phyloP scores from a whole-genome alignment of 192 early-diverging fungal species.

The Lunasporangiospora selenospora region DNA sequence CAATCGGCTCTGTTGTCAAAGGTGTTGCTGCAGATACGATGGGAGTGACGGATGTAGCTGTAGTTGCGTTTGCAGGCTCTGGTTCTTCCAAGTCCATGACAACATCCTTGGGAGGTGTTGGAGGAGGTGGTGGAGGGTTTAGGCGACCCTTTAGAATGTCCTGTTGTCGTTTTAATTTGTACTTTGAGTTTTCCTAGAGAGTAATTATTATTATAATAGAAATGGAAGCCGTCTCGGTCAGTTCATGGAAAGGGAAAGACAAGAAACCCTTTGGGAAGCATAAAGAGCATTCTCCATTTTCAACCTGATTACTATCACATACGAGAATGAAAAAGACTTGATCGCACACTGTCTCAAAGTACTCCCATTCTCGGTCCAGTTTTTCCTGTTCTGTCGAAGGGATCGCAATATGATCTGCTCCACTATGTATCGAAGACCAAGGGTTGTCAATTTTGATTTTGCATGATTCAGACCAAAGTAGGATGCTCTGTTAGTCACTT shows the following conservation, averaged over 20 bases:
- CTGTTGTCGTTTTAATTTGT: constrained; percentile 34
- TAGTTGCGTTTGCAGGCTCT: too few relatives aligned
- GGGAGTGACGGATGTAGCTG: too few relatives aligned
- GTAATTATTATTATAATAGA: not conserved
- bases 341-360: constrained; percentile 48
- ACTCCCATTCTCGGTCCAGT: constrained; percentile 44
- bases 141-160: constrained; percentile 3
- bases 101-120: too few relatives aligned
- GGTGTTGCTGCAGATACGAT: too few relatives aligned
- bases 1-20: too few relatives aligned
- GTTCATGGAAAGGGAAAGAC: too few relatives aligned
- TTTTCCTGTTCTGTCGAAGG: constrained; percentile 46
- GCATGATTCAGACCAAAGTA: not conserved
- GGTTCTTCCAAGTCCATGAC: too few relatives aligned
- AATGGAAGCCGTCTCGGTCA: too few relatives aligned
- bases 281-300: too few relatives aligned
- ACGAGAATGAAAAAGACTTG: constrained; percentile 43
- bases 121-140: constrained; percentile 8
- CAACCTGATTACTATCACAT: too few relatives aligned
- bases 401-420: constrained; percentile 33
- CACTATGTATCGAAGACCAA: constrained; percentile 11
- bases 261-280: too few relatives aligned
- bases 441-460: not conserved
- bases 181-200: constrained; percentile 31
- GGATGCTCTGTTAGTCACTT: not conserved